These are phyloP conservation scores for Viridothelium virens DNA, from an alignment of 495 filamentous ascomycete genomes.

Conservation along the genomic window DNA sequence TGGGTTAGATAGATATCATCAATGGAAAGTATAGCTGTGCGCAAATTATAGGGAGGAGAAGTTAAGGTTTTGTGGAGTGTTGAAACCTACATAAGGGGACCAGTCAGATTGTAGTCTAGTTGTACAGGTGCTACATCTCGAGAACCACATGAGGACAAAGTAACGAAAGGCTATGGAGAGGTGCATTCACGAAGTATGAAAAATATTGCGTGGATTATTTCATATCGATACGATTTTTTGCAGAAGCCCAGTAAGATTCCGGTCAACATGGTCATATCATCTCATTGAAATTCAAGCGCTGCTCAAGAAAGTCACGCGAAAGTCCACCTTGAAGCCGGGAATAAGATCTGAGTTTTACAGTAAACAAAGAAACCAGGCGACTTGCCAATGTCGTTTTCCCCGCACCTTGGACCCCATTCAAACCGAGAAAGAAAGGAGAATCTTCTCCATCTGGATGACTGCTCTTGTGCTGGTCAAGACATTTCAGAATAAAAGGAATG, in stretches of 20 bases:
- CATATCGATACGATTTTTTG: too few relatives aligned
- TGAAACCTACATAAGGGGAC: slow-evolving; percentile 43
- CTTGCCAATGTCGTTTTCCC: slow-evolving; percentile 83
- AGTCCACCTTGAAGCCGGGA: too few relatives aligned
- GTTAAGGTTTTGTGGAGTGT: slow-evolving; percentile 58
- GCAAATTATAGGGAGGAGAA: slow-evolving; percentile 56
- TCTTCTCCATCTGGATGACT: slow-evolving; percentile 29
- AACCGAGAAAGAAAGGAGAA: slow-evolving; percentile 51
- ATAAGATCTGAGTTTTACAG: neutral
- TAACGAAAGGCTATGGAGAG: too few relatives aligned
- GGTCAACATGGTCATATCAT: too few relatives aligned
- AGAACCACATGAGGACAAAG: too few relatives aligned
- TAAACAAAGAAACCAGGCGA: slow-evolving; percentile 11
- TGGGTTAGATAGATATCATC: slow-evolving; percentile 86
- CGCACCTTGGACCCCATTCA: slow-evolving; percentile 72
- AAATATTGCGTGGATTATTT: too few relatives aligned
- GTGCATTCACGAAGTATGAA: too few relatives aligned
- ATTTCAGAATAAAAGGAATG: slow-evolving; percentile 73
- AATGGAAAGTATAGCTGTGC: slow-evolving; percentile 72
- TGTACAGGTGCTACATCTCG: too few relatives aligned
- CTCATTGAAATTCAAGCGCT: too few relatives aligned
- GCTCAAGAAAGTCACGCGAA: too few relatives aligned
- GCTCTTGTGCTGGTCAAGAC: slow-evolving; percentile 47
- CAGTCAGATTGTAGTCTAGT: too few relatives aligned
- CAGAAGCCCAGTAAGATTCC: too few relatives aligned